Evolutionary conservation across 1,139 yeast species (phyloP), one percentile per base, ranked within the genome.

Genomic region (Eremothecium coryli): DNA sequence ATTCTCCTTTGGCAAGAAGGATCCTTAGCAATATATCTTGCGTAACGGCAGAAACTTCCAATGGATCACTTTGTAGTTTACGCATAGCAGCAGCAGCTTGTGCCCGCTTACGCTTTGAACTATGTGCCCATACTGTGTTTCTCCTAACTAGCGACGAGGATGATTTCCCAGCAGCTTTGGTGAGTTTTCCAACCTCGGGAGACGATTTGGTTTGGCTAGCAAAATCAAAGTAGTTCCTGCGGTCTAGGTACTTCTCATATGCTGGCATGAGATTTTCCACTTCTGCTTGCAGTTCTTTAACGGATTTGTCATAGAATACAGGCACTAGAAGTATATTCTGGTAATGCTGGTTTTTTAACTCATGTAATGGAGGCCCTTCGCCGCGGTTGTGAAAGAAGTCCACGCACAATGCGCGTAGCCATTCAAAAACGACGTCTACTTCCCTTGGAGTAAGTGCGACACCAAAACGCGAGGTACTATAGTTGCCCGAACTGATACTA

Each of bases 311-410:
- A 50, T 81, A 82, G 50, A 74, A 75, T 1, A 71, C 76, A 1
- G 88, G 85, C 12, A 82, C 64, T 15, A 80, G 60, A 41, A 78
- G 59, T 15, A 82, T 56, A 23, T 76, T 70, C 52, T 80, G 85
- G 52, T 79, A 82, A 26, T 70, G 70, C 31, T 70, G 73, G 38
- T 74, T 73, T 44, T 76, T 78, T 48, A 84, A 60, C 8, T 71
- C 73, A 42, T 71, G 76, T 26, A 82, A 51, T 0, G 86, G 71
- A 0, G 93, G 93, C 0, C 95, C 95, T 33, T 79, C 80, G 1
- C 95, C 95, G 38, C 72, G 77, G 49, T 82, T 79, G 52, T 84
- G 76, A 60, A 85, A 84, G 52, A 82, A 84, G 40, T 76, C 85
- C 36, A 73, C 59, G 41, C 79, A 73, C 23, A 82, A 60, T 8